Evolutionary conservation across 805 yeast genomes (phyloP).

Genomic region (Starmerella bombicola): DNA sequence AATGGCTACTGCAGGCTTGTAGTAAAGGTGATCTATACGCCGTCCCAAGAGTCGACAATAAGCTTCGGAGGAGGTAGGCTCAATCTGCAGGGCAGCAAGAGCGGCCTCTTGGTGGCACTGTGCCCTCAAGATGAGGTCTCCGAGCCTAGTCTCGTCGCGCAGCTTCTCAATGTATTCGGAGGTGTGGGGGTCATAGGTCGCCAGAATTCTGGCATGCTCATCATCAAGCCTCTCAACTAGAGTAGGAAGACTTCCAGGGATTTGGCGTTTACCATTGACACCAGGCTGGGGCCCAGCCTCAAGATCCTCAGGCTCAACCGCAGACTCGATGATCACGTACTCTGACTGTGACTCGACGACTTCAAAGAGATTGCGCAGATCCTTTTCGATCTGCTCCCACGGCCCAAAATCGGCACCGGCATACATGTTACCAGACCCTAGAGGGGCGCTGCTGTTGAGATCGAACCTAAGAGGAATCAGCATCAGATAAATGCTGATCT

Average conservation of each 20-base stretch:
- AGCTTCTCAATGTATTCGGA: slow-evolving; percentile 84
- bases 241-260: slow-evolving; percentile 75
- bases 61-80: slow-evolving; percentile 31
- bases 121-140: slow-evolving; percentile 64
- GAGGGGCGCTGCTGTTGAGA: slow-evolving; percentile 58
- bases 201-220: slow-evolving; percentile 78
- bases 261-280: slow-evolving; percentile 53
- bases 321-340: slow-evolving; percentile 67
- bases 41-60: slow-evolving; percentile 59
- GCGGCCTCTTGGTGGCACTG: slow-evolving; percentile 73
- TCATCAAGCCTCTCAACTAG: slow-evolving; percentile 89
- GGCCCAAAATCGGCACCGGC: slow-evolving; percentile 17
- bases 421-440: slow-evolving; percentile 19
- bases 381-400: slow-evolving; percentile 61
- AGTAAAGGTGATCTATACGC: slow-evolving; percentile 85
- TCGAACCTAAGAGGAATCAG: slow-evolving; percentile 84
- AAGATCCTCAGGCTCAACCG: slow-evolving; percentile 64
- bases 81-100: slow-evolving; percentile 12
- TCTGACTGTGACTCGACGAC: slow-evolving; percentile 52
- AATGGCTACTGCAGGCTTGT: slow-evolving; percentile 72
- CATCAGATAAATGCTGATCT: slow-evolving; percentile 62
- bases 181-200: slow-evolving; percentile 86
- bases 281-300: slow-evolving; percentile 52
- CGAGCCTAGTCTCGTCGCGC: slow-evolving; percentile 70
- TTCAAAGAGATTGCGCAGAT: slow-evolving; percentile 49